These are phyloP conservation scores for Pinus taeda DNA, from an alignment of 75 land plant species.

Conservation along the genomic window DNA sequence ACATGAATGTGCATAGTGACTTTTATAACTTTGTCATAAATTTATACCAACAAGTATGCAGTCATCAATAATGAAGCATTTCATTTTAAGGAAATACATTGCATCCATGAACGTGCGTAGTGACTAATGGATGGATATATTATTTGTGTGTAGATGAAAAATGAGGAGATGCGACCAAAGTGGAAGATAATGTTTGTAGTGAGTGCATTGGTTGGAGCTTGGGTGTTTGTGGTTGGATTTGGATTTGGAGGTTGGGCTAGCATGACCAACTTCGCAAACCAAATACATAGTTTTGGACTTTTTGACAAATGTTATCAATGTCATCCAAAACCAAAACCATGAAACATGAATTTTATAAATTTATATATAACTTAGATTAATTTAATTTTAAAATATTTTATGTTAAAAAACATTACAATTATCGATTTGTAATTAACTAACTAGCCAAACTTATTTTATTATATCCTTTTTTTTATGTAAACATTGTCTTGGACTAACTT, in stretches of 20 bases:
- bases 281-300: conserved; percentile 29
- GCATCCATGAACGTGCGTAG: neutral
- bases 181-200: conserved; percentile 23
- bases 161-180: conserved; percentile 1
- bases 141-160: conserved; percentile 9
- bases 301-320: conserved; percentile 39
- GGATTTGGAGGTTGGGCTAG: conserved; percentile 50
- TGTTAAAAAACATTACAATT: too few relatives aligned
- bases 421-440: too few relatives aligned
- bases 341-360: neutral
- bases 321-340: conserved; percentile 9
- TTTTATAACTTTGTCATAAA: neutral
- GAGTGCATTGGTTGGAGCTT: conserved; percentile 17
- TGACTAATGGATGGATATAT: neutral
- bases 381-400: too few relatives aligned
- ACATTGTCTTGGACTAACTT: too few relatives aligned
- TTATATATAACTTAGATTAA: too few relatives aligned
- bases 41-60: too few relatives aligned
- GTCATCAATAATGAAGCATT: too few relatives aligned
- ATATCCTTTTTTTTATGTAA: too few relatives aligned
- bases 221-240: conserved; percentile 33
- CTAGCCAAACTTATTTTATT: too few relatives aligned
- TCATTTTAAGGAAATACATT: neutral
- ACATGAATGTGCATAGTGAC: neutral
- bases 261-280: conserved; percentile 31